Conservation (phyloP, 2,329 filamentous ascomycete species). For the Ophiostoma australiae region DNA sequence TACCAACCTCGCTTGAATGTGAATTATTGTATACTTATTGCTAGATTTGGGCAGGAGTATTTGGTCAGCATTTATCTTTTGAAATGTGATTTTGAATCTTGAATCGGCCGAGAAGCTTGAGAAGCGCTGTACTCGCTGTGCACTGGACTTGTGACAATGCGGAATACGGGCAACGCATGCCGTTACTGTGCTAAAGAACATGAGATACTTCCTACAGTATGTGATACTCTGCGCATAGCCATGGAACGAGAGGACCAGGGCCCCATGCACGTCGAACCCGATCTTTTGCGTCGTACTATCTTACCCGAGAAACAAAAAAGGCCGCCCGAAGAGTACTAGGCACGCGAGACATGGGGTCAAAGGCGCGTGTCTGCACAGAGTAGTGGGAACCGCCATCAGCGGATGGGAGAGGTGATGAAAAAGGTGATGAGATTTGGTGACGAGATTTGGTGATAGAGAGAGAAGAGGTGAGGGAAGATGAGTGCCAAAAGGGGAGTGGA, state of each 20-base stretch:
- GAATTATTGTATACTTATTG: background rate
- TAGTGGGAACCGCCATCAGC: background rate
- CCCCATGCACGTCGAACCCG: background rate
- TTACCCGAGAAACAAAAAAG: conserved; percentile 7
- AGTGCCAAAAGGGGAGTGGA: background rate
- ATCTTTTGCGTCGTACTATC: background rate
- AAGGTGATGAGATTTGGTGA: background rate
- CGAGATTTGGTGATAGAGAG: background rate
- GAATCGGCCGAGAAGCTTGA: no score
- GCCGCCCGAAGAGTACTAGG: conserved; percentile 8
- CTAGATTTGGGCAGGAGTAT: background rate
- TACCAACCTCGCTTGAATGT: background rate
- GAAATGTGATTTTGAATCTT: background rate
- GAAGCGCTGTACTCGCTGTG: no score
- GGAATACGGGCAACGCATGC: no score
- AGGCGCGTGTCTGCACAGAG: background rate
- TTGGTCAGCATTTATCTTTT: background rate
- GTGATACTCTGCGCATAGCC: no score
- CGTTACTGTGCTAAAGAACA: no score
- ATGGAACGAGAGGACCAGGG: no score
- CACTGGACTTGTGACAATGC: no score
- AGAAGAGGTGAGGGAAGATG: background rate
- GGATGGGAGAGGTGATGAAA: conserved; percentile 10
- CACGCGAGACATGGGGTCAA: background rate
- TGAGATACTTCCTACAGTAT: no score